Evolutionary conservation across 768 basidiomycete genomes (phyloP), one percentile per base, ranked within the genome.

Genomic region (Rhodotorula graminis): DNA sequence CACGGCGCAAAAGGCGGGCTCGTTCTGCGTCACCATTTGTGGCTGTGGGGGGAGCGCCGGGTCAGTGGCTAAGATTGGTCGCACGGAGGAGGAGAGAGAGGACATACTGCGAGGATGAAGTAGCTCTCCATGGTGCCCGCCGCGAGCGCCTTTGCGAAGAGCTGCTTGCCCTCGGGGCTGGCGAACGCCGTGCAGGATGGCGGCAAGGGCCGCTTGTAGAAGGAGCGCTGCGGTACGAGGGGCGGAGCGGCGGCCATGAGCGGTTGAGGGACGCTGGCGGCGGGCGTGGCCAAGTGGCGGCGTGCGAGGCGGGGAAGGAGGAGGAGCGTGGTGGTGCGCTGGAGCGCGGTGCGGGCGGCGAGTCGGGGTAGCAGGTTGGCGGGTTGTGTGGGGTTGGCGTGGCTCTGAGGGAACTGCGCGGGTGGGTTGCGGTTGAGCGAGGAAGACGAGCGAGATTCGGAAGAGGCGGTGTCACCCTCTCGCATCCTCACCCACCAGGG

Each of bases 171-270:
- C 33, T 62, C 49, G 4, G 65, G 31, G 15, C 58, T 61, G 31
- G 60, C 42, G 67, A 77, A 78, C 14, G 71, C n/a, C 10, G 66
- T 69, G 56, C 78, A 78, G 1, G 68, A 46, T 1, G n/a, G 2
- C 3, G 78, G 78, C 1, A 78, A 66, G 1, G 76, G 76, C 0
- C 78, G 66, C 58, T 77, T 75, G 72, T 73, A 78, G 66, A 78
- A 78, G 6, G 63, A 62, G 5, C 66, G 64, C 16, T 69, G 53
- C 4, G 77, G 33, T 16, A 53, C 53, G 15, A 63, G 67, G 18
- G 37, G 21, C 12, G 53, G n/a, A 27, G 53, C 53, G 14, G n/a
- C 16, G n/a, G 53, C 53, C 53, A 55, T 55, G 27, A 3, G 50
- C 11, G 50, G 10, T 46, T 6, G 14, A 12, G 44, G 14, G 12